Conservation (phyloP, 202 grass and related monocot genomes). For the Cymbopogon flexuosus region DNA sequence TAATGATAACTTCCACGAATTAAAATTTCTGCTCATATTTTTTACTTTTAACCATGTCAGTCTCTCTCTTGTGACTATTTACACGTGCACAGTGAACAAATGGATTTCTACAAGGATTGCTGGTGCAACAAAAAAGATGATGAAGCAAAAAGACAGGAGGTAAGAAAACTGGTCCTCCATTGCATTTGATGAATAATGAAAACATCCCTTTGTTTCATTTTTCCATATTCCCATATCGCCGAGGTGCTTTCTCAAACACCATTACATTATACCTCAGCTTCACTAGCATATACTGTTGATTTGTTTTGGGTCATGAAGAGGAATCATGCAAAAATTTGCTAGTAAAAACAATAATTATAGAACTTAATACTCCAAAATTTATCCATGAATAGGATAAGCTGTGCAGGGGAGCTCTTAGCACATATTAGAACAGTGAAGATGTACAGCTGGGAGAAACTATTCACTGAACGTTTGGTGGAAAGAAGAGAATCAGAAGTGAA, state of each 20-base stretch:
- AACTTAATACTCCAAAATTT: background rate
- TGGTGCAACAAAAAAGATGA: slow-evolving; percentile 82
- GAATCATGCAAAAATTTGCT: slow-evolving; percentile 9
- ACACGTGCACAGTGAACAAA: slow-evolving; percentile 73
- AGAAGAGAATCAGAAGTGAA: slow-evolving; percentile 87
- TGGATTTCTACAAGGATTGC: slow-evolving; percentile 88
- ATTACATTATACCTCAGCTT: slow-evolving; percentile 4
- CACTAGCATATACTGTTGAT: slow-evolving; percentile 3
- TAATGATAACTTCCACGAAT: background rate
- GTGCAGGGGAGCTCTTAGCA: slow-evolving; percentile 83
- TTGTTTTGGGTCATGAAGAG: background rate
- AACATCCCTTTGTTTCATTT: background rate
- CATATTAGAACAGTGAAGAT: slow-evolving; percentile 96
- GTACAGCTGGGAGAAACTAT: slow-evolving; percentile 89
- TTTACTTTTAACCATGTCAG: slow-evolving; percentile 18
- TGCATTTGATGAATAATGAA: background rate
- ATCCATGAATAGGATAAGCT: slow-evolving; percentile 62
- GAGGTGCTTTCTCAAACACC: background rate
- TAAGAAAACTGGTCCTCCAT: slow-evolving; percentile 23
- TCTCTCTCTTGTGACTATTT: slow-evolving; percentile 7
- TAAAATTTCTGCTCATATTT: background rate
- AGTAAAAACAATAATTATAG: background rate
- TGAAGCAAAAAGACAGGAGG: slow-evolving; percentile 96
- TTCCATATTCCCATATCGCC: background rate
- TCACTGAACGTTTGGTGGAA: slow-evolving; percentile 66